Evolutionary conservation across 106 monocot genomes (phyloP), one percentile per base, ranked within the genome.

Genomic region (Xerophyta viscosa): DNA sequence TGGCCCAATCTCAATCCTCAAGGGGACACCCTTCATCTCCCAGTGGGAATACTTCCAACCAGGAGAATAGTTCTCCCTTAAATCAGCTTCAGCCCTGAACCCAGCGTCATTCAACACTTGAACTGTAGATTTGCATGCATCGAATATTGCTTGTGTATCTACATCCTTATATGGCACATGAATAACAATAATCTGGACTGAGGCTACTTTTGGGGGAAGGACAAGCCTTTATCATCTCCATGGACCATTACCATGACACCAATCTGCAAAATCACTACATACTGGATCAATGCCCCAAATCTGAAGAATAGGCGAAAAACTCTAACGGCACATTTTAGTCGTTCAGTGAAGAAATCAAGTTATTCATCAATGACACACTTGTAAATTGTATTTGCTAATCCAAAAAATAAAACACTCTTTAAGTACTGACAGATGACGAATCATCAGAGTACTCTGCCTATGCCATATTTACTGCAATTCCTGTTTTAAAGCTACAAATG

Each of bases 31-130:
- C 60, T 89, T 98, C 73, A 89, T 58, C 71, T 98, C 96, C 89
- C 89, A 98, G 41, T 98, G 61, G 27, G 89, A 89, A 55, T 89
- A 98, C 66, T 98, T 98, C 96, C 96, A 98, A 50, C 89, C 96
- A 67, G 85, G 85, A 7, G 89, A 98, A 54, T 98, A 98, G 46
- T 89, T 98, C 3, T 98, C 96, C 51, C 96, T 74, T 37, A 77
- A 51, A 61, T 98, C 96, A 11, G 48, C 60, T 41, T 98, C 85
- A 50, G 78, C 78, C 37, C 75, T 74, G 60, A 96, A 70, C 24
- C 94, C 88, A 27, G 81, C 81, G 46, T 66, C 37, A 29, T 27
- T 52, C 50, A 96, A 62, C 44, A 62, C 59, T 22, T 71, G 29
- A 8, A 74, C 84, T 23, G 88, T 79, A 33, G 75, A 67, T 47